Evolutionary conservation across 768 basidiomycete genomes (phyloP).

Genomic region (Floccularia luteovirens): DNA sequence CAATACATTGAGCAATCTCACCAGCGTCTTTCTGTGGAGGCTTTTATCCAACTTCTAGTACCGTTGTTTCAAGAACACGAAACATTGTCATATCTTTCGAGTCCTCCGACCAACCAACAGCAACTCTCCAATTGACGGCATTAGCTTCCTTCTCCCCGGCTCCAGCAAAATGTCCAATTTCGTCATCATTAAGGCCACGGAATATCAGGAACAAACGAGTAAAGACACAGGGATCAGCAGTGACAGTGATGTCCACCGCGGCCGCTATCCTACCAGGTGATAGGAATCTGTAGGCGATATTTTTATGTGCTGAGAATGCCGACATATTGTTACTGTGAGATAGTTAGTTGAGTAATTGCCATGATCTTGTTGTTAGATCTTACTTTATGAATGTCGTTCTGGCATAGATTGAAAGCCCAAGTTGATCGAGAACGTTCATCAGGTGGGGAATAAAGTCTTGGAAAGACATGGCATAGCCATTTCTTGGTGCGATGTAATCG

Average conservation of each 20-base stretch:
- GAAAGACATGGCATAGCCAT: conserved; percentile 82
- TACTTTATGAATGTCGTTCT: conserved; percentile 80
- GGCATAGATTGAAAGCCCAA: conserved; percentile 78
- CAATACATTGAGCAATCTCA: too few relatives aligned
- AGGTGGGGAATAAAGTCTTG: conserved; percentile 76
- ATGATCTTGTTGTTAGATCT: conserved; percentile 9
- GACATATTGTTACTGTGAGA: conserved; percentile 65
- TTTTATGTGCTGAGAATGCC: conserved; percentile 68
- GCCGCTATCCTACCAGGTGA: conserved; percentile 72
- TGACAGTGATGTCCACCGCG: conserved; percentile 85
- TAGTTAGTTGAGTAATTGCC: conserved; percentile 2
- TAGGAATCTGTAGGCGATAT: conserved; percentile 88
- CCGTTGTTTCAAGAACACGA: conserved; percentile 72
- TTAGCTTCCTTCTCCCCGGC: conserved; percentile 87
- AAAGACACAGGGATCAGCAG: conserved; percentile 72
- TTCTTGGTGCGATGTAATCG: conserved; percentile 74
- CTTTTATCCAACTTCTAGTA: conserved; percentile 58
- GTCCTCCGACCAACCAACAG: conserved; percentile 76
- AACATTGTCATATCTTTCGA: conserved; percentile 70
- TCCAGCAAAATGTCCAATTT: conserved; percentile 63
- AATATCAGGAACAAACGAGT: conserved; percentile 84
- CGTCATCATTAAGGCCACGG: conserved; percentile 76
- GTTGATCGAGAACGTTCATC: conserved; percentile 74
- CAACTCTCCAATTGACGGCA: conserved; percentile 70
- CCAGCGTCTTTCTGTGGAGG: too few relatives aligned